phyloP scores from a whole-genome alignment of 805 yeast genomes.

The Wickerhamomyces ciferrii region DNA sequence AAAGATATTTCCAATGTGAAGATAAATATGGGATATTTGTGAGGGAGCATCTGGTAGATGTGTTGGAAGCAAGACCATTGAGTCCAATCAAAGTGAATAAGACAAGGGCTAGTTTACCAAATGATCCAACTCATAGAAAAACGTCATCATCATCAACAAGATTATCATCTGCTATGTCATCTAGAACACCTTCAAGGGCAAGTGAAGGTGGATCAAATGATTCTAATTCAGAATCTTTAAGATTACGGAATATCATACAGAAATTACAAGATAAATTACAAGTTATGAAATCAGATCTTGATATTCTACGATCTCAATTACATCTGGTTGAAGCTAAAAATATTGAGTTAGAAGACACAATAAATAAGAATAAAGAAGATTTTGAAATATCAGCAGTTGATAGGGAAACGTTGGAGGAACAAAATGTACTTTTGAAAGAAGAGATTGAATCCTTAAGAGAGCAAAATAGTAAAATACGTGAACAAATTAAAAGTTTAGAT shows the following conservation, averaged over 20 bases:
- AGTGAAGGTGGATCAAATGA: background rate
- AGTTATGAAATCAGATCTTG: constrained; percentile 23
- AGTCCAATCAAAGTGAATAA: background rate
- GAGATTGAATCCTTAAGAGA: constrained; percentile 12
- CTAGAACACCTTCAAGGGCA: background rate
- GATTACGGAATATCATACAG: constrained; percentile 29
- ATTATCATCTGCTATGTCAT: background rate
- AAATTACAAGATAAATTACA: constrained; percentile 43
- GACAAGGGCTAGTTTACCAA: background rate
- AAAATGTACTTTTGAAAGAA: constrained; percentile 24
- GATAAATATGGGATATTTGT: constrained; percentile 54
- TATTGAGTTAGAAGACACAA: constrained; percentile 17
- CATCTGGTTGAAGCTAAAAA: constrained; percentile 24
- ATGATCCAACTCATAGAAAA: background rate
- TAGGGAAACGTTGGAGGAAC: constrained; percentile 33
- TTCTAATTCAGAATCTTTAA: background rate
- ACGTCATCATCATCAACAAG: background rate
- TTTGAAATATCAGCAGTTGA: constrained; percentile 36
- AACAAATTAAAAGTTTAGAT: constrained; percentile 2
- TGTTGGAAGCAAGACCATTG: background rate
- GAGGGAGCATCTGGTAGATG: constrained; percentile 28
- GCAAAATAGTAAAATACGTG: constrained; percentile 4
- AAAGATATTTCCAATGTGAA: constrained; percentile 48
- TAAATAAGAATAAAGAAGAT: constrained; percentile 20
- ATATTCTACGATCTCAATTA: constrained; percentile 20